Evolutionary conservation across 805 yeast species (phyloP).

Genomic region (Tetrapisispora pingtungensis): DNA sequence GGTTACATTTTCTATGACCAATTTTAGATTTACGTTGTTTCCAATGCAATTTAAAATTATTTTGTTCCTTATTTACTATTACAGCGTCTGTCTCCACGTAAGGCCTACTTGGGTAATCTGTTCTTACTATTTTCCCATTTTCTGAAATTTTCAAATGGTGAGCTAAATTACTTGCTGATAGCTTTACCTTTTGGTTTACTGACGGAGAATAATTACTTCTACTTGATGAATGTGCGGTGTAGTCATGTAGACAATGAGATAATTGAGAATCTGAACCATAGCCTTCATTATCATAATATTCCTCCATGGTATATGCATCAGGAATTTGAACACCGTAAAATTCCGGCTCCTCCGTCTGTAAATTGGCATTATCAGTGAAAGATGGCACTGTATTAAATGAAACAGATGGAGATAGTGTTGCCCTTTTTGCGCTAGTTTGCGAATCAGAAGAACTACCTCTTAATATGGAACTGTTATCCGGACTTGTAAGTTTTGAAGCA

Average conservation of each 20-base stretch:
- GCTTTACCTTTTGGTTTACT: background rate
- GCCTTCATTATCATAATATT: slow-evolving; percentile 27
- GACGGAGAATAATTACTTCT: slow-evolving; percentile 3
- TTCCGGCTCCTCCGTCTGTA: slow-evolving; percentile 13
- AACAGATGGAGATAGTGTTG: slow-evolving; percentile 15
- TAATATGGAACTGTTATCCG: background rate
- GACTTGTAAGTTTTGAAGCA: background rate
- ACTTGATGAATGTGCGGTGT: background rate
- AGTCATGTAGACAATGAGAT: background rate
- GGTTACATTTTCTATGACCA: slow-evolving; percentile 13
- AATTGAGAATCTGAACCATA: slow-evolving; percentile 3
- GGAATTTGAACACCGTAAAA: slow-evolving; percentile 23
- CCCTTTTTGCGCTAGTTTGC: background rate
- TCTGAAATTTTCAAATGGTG: slow-evolving; percentile 20
- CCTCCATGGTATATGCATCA: slow-evolving; percentile 26
- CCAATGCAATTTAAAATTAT: slow-evolving; percentile 19
- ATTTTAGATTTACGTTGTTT: slow-evolving; percentile 9
- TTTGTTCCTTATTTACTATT: slow-evolving; percentile 19
- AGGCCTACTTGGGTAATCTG: slow-evolving; percentile 29
- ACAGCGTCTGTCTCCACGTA: slow-evolving; percentile 24
- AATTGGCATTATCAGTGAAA: slow-evolving; percentile 10
- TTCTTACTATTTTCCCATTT: slow-evolving; percentile 27
- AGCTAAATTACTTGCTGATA: slow-evolving; percentile 1
- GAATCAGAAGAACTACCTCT: background rate
- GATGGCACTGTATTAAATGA: slow-evolving; percentile 30